Base-by-base conservation (phyloP, 768 basidiomycete genomes). In the Mycena rosella region DNA sequence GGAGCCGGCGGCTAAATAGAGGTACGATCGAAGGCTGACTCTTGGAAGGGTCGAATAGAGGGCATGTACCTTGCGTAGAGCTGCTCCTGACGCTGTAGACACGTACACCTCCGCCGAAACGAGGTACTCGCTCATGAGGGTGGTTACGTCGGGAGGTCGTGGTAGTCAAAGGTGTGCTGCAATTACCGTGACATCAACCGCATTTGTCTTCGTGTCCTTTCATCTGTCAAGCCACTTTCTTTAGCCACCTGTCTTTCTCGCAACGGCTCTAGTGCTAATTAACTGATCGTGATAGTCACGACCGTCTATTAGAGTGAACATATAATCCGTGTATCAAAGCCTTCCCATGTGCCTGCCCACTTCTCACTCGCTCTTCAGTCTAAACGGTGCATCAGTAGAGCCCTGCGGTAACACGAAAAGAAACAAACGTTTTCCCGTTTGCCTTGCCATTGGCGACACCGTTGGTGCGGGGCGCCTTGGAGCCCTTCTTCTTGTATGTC, bases 401-500 rank as follows among this genome's bases (percentile, higher is more conserved):
- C 18, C 34, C 38, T 38, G 49, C 55, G 15, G 17, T 10, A 40
- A 40, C 17, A 15, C 5, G 44, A 38, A 29, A 27, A 62, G 32
- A 66, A 34, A 77, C 76, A 30, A 34, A 81, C 79, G 55, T 62
- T 65, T 79, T 77, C 34, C 84, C 82, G 60, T 84, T 80, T 32
- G 83, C 83, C 44, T 81, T 75, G 59, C 87, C 87, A 54, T 86
- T 85, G 11, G 80, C 75, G 59, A 76, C 71, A 36, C 80, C 81
- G 76, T 87, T 88, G 44, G 81, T 79, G 65, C 86, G 86, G 11
- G 78, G 73, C 75, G 70, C 75, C 51, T 74, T 67, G 72, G 73
- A 69, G 53, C 64, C 77, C 36, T 91, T 87, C 38, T 91, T 87
- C 83, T 89, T 89, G 83, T 94, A 94, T 30, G 93, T 94, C 78